These are phyloP conservation scores for Lachnellula arida DNA, from an alignment of 2,329 filamentous ascomycete species.

Conservation along the genomic window DNA sequence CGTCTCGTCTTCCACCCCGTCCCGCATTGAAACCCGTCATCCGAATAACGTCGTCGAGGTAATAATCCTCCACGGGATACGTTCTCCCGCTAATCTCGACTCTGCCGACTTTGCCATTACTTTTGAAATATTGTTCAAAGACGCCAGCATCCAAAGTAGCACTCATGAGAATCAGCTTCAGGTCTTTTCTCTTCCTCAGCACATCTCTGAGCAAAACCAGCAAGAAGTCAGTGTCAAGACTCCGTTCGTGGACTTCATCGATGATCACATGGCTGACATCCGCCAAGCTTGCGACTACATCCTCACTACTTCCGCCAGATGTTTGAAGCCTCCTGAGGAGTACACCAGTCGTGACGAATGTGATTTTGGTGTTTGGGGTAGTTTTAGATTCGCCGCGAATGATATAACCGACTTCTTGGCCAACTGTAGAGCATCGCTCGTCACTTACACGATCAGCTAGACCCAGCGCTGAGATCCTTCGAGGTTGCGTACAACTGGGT, in stretches of 20 bases:
- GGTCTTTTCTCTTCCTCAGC: conserved; percentile 64
- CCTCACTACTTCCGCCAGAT: conserved; percentile 72
- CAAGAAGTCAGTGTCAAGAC: conserved; percentile 90
- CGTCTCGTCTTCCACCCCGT: conserved; percentile 35
- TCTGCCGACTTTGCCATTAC: conserved; percentile 64
- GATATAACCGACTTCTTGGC: conserved; percentile 84
- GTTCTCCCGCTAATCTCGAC: conserved; percentile 88
- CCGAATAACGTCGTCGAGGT: conserved; percentile 80
- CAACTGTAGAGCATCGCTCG: conserved; percentile 76
- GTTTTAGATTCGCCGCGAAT: conserved; percentile 87
- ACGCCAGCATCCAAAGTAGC: conserved; percentile 86
- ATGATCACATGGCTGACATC: conserved; percentile 94
- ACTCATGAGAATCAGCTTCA: conserved; percentile 94
- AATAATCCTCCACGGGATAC: conserved; percentile 83
- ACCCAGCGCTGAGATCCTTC: conserved; percentile 89
- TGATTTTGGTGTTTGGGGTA: conserved; percentile 74
- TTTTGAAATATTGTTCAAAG: conserved; percentile 79
- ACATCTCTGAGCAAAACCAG: conserved; percentile 84
- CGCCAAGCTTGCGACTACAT: conserved; percentile 74
- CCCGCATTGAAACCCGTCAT: conserved; percentile 65
- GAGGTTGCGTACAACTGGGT: conserved; percentile 74
- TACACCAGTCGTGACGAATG: conserved; percentile 94
- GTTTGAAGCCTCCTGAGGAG: conserved; percentile 87
- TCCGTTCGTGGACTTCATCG: conserved; percentile 94
- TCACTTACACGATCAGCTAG: conserved; percentile 92